These are phyloP conservation scores for Colletotrichum falcatum DNA, from an alignment of 2,329 filamentous ascomycete genomes.

Conservation along the genomic window DNA sequence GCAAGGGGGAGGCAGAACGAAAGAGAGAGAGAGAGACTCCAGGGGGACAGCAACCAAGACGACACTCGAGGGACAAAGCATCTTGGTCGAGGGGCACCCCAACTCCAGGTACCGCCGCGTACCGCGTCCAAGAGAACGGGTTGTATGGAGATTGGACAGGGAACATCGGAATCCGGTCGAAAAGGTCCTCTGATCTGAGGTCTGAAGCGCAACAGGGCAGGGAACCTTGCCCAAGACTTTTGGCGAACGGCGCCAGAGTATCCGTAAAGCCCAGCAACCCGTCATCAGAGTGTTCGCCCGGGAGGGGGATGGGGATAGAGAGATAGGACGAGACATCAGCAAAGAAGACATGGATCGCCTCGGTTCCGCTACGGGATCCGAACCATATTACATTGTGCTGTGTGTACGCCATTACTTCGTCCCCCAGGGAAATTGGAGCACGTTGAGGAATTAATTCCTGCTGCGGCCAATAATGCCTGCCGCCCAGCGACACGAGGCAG, in stretches of 20 bases:
- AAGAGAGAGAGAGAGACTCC: slow-evolving; percentile 1
- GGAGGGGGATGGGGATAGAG: not conserved
- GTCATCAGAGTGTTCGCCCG: not conserved
- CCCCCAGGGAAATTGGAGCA: not conserved
- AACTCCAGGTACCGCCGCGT: slow-evolving; percentile 9
- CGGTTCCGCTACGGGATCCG: not conserved
- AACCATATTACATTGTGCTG: not conserved
- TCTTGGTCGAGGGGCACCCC: not conserved
- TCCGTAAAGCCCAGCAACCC: slow-evolving; percentile 11
- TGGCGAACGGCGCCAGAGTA: slow-evolving; percentile 22
- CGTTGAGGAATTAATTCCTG: not conserved
- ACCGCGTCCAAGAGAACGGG: not conserved
- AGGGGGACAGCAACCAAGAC: slow-evolving; percentile 16
- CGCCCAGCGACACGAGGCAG: slow-evolving; percentile 1
- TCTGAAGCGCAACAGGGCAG: slow-evolving; percentile 37
- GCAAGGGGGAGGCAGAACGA: not conserved
- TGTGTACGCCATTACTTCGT: not conserved
- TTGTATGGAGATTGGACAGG: slow-evolving; percentile 29
- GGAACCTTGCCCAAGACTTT: slow-evolving; percentile 22
- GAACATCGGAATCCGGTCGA: slow-evolving; percentile 29
- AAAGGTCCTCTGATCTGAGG: slow-evolving; percentile 30
- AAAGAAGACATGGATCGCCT: slow-evolving; percentile 6
- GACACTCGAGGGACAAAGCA: slow-evolving; percentile 11
- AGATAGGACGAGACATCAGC: not conserved
- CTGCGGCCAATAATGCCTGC: not conserved